phyloP scores from a whole-genome alignment of 2,329 filamentous ascomycete genomes.

The Xylaria sp. region DNA sequence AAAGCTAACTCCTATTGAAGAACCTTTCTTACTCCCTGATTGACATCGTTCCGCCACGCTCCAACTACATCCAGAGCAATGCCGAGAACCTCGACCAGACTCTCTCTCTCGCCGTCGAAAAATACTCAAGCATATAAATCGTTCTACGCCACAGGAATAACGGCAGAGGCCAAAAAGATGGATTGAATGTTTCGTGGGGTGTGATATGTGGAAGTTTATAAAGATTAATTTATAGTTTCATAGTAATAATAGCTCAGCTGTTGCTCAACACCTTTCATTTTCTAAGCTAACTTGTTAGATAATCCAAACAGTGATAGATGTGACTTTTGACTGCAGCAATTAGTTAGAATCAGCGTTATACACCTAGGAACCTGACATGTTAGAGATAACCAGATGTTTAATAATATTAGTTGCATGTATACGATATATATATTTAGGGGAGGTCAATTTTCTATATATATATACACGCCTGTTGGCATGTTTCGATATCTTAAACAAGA shows the following conservation, averaged over 20 bases:
- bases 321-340: too few species aligned
- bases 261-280: background rate
- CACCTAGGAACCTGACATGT: too few species aligned
- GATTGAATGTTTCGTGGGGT: background rate
- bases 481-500: too few species aligned
- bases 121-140: conserved; percentile 20
- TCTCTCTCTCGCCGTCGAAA: conserved; percentile 27
- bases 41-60: background rate
- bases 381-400: too few species aligned
- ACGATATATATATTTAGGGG: too few species aligned
- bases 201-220: background rate
- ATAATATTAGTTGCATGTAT: too few species aligned
- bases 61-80: conserved; percentile 23
- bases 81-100: conserved; percentile 29
- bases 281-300: background rate
- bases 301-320: background rate
- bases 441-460: too few species aligned
- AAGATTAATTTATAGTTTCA: conserved; percentile 10
- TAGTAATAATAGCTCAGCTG: background rate
- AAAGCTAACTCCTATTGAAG: conserved; percentile 8
- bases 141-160: background rate
- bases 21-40: conserved; percentile 25
- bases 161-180: too few species aligned
- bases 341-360: too few species aligned
- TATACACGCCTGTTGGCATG: too few species aligned